Percentiles rank a stretch among this genome's conserved stretches.
These are phyloP conservation scores for Neurospora cerealis DNA, from an alignment of 495 filamentous ascomycete genomes.

Conservation along the genomic window DNA sequence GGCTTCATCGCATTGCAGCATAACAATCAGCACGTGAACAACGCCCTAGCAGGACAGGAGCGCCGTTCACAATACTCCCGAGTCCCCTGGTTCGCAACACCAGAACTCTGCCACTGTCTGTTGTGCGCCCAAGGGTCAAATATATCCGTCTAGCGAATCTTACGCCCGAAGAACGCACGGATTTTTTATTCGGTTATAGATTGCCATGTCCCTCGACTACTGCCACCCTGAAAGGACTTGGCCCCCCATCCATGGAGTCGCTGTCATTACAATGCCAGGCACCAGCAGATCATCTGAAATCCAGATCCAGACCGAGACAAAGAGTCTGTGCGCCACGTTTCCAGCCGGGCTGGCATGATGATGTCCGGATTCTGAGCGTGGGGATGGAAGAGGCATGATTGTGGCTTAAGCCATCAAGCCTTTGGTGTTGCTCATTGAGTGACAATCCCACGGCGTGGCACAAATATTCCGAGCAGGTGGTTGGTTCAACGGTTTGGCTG, in stretches of 20 bases:
- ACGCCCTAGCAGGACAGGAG: not conserved
- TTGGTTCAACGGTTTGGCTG: not conserved
- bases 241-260: not conserved
- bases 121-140: not conserved
- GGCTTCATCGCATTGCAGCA: not conserved
- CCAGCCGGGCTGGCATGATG: not conserved
- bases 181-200: not conserved
- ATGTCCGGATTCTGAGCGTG: not conserved
- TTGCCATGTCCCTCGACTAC: not conserved
- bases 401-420: not conserved
- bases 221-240: not conserved
- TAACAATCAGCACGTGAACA: not conserved
- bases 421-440: not conserved
- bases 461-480: not conserved
- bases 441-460: not conserved
- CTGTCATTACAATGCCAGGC: not conserved
- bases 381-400: not conserved
- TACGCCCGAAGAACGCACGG: not conserved
- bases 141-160: not conserved
- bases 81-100: not conserved
- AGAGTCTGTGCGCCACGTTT: not conserved
- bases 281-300: not conserved
- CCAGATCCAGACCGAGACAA: not conserved
- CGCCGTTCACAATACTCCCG: not conserved
- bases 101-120: not conserved